Evolutionary conservation across 345 rosid species (phyloP).

Genomic region (Adansonia digitata): DNA sequence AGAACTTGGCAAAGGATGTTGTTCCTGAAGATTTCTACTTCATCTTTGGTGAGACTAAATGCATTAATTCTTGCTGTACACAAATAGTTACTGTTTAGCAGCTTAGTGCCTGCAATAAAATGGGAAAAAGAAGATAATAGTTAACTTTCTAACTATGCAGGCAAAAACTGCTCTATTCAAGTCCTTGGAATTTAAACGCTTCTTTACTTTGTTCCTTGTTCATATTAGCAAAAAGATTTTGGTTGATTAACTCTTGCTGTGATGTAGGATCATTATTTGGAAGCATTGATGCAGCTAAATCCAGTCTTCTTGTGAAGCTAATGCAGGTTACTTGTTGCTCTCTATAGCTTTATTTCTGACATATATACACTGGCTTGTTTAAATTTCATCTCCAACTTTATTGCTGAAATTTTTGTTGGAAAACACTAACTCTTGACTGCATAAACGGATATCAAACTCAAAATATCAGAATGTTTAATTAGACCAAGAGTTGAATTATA

Average conservation of each 20-base stretch:
- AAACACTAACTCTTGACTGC: neutral
- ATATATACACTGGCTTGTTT: neutral
- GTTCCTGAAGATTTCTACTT: conserved; percentile 69
- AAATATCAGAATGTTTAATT: neutral
- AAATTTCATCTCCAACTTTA: neutral
- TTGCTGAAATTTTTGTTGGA: neutral
- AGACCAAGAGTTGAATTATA: neutral
- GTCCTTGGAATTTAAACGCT: neutral
- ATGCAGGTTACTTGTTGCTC: conserved; percentile 61
- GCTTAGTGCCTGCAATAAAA: neutral
- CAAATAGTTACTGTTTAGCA: neutral
- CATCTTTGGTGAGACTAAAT: conserved; percentile 62
- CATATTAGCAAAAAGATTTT: neutral
- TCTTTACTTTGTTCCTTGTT: neutral
- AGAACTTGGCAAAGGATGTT: conserved; percentile 91
- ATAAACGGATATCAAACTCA: neutral
- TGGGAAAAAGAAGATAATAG: neutral
- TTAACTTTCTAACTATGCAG: neutral
- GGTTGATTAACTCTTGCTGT: conserved; percentile 16
- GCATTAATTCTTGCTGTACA: neutral
- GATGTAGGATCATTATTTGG: conserved; percentile 84
- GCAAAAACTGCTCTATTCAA: neutral
- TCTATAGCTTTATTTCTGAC: neutral
- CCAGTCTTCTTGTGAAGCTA: conserved; percentile 60
- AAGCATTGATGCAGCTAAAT: conserved; percentile 63